Evolutionary conservation across 1,284 basidiomycete genomes (phyloP).

Genomic region (Cystobasidium pallidum): DNA sequence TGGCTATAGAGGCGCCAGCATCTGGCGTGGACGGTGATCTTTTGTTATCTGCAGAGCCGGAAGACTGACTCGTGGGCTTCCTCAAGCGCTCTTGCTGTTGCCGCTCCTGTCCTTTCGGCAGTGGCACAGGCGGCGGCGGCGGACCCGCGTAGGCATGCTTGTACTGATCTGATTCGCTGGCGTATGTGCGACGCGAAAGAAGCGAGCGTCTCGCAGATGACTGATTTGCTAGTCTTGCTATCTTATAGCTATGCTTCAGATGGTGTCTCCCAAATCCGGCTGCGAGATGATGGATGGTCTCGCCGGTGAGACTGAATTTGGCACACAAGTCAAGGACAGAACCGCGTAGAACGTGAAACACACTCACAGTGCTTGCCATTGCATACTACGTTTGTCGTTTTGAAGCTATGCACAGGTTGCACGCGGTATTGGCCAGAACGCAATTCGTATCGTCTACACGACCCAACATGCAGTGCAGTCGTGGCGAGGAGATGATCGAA

Average conservation of each 20-base stretch:
- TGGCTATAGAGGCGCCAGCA: background rate
- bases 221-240: background rate
- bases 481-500: background rate
- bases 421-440: background rate
- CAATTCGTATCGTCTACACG: background rate
- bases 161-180: conserved; percentile 25
- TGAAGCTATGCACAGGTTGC: background rate
- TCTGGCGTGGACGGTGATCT: background rate
- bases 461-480: background rate
- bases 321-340: background rate
- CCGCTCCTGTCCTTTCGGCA: conserved; percentile 1
- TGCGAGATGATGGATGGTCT: conserved; percentile 13
- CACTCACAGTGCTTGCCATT: conserved; percentile 23
- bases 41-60: background rate
- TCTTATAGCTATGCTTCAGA: conserved; percentile 1
- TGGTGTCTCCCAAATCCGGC: conserved; percentile 4
- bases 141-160: conserved; percentile 33
- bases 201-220: background rate
- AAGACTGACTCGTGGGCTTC: background rate
- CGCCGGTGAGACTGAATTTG: conserved; percentile 1
- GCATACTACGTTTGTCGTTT: background rate
- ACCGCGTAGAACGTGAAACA: background rate
- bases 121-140: conserved; percentile 28
- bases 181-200: background rate
- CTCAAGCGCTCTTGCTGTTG: conserved; percentile 12